Evolutionary conservation across 2,329 filamentous ascomycete genomes (phyloP).

Genomic region (Fusarium pseudograminearum): DNA sequence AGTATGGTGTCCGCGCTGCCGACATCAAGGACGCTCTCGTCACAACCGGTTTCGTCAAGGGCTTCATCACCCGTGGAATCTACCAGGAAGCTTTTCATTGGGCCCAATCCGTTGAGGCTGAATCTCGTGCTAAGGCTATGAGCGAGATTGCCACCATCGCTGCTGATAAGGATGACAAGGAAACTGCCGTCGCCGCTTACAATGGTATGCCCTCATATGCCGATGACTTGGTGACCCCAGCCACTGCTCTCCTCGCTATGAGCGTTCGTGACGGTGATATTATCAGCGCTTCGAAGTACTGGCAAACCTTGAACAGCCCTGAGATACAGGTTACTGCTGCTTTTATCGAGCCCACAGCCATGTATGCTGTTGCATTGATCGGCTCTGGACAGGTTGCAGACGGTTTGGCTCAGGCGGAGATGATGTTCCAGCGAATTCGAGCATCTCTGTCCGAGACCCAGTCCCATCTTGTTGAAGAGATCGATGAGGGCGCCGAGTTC

Average conservation of each 20-base stretch:
- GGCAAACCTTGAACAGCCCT: conserved; percentile 77
- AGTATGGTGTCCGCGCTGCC: conserved; percentile 67
- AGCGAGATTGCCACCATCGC: conserved; percentile 79
- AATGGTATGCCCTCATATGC: conserved; percentile 66
- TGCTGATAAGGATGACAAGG: conserved; percentile 80
- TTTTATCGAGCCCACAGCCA: conserved; percentile 88
- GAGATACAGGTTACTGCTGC: conserved; percentile 69
- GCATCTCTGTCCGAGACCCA: conserved; percentile 64
- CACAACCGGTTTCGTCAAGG: conserved; percentile 80
- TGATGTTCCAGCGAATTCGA: conserved; percentile 89
- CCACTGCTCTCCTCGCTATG: conserved; percentile 87
- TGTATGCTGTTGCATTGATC: conserved; percentile 91
- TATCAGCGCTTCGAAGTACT: conserved; percentile 80
- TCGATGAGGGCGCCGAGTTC: conserved; percentile 87
- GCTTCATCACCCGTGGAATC: conserved; percentile 76
- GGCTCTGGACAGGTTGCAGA: conserved; percentile 87
- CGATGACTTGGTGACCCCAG: conserved; percentile 66
- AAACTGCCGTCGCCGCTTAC: conserved; percentile 76
- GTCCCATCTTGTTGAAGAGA: conserved; percentile 76
- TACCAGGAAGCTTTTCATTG: conserved; percentile 80
- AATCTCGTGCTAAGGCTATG: conserved; percentile 73
- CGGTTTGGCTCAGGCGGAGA: conserved; percentile 80
- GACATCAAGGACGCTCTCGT: conserved; percentile 79
- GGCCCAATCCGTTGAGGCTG: conserved; percentile 72
- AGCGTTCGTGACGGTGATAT: conserved; percentile 87